Conservation (phyloP, 2,329 filamentous ascomycete genomes). For the Aspergillus texensis region DNA sequence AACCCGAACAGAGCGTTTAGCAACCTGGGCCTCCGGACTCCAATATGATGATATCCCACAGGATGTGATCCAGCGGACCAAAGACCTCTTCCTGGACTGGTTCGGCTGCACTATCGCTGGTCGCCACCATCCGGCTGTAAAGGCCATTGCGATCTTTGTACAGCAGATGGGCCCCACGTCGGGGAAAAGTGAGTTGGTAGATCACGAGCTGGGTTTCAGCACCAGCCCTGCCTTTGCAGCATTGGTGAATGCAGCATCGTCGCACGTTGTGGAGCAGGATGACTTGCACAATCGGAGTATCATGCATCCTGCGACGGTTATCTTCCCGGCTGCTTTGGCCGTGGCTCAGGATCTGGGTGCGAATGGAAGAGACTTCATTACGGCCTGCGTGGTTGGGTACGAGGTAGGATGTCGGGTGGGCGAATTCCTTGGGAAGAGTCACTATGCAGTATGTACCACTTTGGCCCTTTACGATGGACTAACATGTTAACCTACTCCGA, state of each 20-base stretch:
- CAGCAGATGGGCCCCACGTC: background rate
- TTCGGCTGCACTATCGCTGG: conserved; percentile 35
- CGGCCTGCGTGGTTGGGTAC: background rate
- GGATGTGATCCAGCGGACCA: conserved; percentile 32
- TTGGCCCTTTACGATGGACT: no score
- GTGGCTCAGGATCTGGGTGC: background rate
- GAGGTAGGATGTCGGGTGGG: background rate
- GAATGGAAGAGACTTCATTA: background rate
- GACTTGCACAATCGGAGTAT: background rate
- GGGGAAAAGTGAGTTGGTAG: background rate
- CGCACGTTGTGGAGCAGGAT: background rate
- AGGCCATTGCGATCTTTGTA: background rate
- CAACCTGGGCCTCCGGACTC: conserved; percentile 5
- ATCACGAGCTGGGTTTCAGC: background rate
- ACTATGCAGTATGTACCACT: background rate
- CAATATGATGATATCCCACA: conserved; percentile 26
- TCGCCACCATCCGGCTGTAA: conserved; percentile 24
- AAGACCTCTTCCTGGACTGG: conserved; percentile 36
- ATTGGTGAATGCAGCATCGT: background rate
- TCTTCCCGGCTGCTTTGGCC: background rate
- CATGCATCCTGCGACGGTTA: background rate
- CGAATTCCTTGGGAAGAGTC: background rate
- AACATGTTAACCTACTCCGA: background rate
- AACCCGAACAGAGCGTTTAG: background rate
- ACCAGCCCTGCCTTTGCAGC: background rate